These are phyloP conservation scores for Delitschia confertaspora DNA, from an alignment of 495 filamentous ascomycete genomes.

Conservation along the genomic window DNA sequence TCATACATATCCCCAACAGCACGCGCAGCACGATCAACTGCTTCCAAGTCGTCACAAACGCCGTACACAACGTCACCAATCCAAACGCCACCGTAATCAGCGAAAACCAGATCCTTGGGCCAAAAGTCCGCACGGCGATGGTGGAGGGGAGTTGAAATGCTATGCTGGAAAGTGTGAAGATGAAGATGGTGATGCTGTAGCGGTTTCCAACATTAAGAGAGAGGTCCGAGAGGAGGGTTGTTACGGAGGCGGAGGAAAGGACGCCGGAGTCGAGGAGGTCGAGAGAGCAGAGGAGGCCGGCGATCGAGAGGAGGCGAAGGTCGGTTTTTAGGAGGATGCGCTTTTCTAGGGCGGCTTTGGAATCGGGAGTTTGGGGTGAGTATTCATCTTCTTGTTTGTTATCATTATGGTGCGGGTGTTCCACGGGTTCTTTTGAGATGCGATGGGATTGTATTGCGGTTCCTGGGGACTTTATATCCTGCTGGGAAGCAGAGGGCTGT, in stretches of 20 bases:
- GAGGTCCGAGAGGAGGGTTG: constrained; percentile 60
- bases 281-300: constrained; percentile 61
- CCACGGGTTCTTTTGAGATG: too few species aligned
- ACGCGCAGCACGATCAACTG: constrained; percentile 67
- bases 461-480: too few species aligned
- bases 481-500: too few species aligned
- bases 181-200: constrained; percentile 67
- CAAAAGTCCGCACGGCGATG: constrained; percentile 56
- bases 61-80: constrained; percentile 63
- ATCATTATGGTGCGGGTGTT: too few species aligned
- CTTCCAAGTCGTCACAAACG: constrained; percentile 59
- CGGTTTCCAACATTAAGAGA: constrained; percentile 51
- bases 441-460: too few species aligned
- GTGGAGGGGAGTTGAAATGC: constrained; percentile 68
- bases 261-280: constrained; percentile 69
- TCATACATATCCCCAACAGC: constrained; percentile 59
- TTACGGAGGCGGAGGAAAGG: constrained; percentile 67
- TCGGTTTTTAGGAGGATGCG: constrained; percentile 57
- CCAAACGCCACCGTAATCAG: constrained; percentile 61
- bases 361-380: not conserved
- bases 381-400: constrained; percentile 3
- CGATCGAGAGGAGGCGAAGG: constrained; percentile 65
- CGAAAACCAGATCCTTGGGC: constrained; percentile 61
- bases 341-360: constrained; percentile 19
- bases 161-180: constrained; percentile 68